Conservation (phyloP, 2,329 filamentous ascomycete genomes). For the Phialocephala subalpina region DNA sequence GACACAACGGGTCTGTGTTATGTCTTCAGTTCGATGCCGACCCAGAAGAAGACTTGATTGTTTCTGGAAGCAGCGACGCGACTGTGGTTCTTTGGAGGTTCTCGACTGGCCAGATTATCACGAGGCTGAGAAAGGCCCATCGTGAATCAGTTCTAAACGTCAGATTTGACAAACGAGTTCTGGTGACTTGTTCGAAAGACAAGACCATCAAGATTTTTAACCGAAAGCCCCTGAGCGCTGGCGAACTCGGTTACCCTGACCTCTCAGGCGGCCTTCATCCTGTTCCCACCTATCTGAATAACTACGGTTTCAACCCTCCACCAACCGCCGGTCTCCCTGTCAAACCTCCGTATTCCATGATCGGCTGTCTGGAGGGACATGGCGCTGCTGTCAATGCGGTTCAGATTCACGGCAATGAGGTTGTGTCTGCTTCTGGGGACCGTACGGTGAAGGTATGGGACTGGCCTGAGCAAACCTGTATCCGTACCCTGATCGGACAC, state of each 20-base stretch:
- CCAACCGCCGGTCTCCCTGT: conserved; percentile 57
- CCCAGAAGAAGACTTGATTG: conserved; percentile 88
- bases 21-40: conserved; percentile 95
- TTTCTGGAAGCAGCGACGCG: conserved; percentile 93
- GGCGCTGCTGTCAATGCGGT: conserved; percentile 95
- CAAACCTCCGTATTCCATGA: conserved; percentile 74
- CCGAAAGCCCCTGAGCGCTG: conserved; percentile 69
- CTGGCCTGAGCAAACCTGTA: conserved; percentile 79
- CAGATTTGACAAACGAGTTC: conserved; percentile 86
- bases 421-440: conserved; percentile 95
- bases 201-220: conserved; percentile 98
- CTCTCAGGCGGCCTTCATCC: conserved; percentile 54
- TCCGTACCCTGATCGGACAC: conserved; percentile 84
- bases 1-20: conserved; percentile 86
- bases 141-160: conserved; percentile 92
- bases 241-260: conserved; percentile 63
- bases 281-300: conserved; percentile 58
- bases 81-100: conserved; percentile 93
- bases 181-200: conserved; percentile 98
- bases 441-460: conserved; percentile 95
- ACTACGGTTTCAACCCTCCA: conserved; percentile 60
- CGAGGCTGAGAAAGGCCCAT: conserved; percentile 80
- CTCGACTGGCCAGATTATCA: conserved; percentile 84
- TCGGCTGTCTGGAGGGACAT: conserved; percentile 85
- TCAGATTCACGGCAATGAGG: conserved; percentile 83